A percentile compares a stretch with the other conserved stretches of the same genome.
Conservation (phyloP, 1,284 basidiomycete genomes). For the Moesziomyces sp. region DNA sequence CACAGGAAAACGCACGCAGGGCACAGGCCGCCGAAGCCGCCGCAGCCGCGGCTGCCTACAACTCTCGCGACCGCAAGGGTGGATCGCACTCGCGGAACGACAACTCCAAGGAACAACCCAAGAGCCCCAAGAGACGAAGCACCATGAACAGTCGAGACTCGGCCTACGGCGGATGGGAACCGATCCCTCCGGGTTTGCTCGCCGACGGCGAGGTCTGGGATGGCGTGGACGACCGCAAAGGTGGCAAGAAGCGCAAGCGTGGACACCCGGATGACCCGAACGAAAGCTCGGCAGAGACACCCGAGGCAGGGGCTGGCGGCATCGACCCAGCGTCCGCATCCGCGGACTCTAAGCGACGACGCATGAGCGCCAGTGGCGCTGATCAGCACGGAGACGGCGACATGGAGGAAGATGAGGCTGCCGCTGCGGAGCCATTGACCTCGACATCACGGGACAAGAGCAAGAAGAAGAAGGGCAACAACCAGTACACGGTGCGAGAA, state of each 20-base stretch:
- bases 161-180: conserved; percentile 88
- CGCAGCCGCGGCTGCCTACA: conserved; percentile 17
- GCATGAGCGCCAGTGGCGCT: conserved; percentile 40
- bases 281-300: conserved; percentile 24
- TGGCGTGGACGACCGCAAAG: conserved; percentile 64
- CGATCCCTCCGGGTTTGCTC: conserved; percentile 70
- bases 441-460: conserved; percentile 27
- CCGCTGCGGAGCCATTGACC: conserved; percentile 8
- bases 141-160: conserved; percentile 98
- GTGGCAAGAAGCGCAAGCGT: conserved; percentile 57
- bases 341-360: conserved; percentile 51
- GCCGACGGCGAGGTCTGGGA: conserved; percentile 62
- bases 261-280: conserved; percentile 35
- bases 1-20: conserved; percentile 60
- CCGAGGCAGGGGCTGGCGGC: conserved; percentile 27
- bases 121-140: conserved; percentile 75
- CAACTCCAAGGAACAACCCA: conserved; percentile 29
- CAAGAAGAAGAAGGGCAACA: conserved; percentile 51
- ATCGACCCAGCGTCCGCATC: conserved; percentile 23
- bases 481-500: conserved; percentile 39
- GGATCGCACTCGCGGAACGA: conserved; percentile 22
- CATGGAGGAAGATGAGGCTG: conserved; percentile 33
- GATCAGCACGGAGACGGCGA: conserved; percentile 33
- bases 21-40: conserved; percentile 40
- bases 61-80: conserved; percentile 35